Evolutionary conservation across 306 rosid genomes (phyloP).

Genomic region (Malus sieversii): DNA sequence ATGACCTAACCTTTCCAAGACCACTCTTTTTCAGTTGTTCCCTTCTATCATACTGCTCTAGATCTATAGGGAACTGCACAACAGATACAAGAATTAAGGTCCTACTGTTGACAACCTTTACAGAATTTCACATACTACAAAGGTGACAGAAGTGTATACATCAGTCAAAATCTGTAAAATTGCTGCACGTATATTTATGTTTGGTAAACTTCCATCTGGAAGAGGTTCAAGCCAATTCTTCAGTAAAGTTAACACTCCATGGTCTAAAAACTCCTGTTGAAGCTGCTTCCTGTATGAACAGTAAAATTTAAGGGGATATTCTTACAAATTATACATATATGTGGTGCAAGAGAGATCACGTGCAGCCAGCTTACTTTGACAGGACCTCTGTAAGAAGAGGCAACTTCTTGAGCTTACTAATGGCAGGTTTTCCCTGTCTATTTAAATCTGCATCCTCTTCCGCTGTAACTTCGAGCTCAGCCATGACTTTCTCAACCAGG

Average conservation of each 20-base stretch:
- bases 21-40: slow-evolving; percentile 96
- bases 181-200: slow-evolving; percentile 75
- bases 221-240: slow-evolving; percentile 98
- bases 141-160: slow-evolving; percentile 32
- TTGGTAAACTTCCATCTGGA: slow-evolving; percentile 93
- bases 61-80: slow-evolving; percentile 82
- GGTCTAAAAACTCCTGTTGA: slow-evolving; percentile 85
- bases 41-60: slow-evolving; percentile 84
- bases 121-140: slow-evolving; percentile 7
- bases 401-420: slow-evolving; percentile 81
- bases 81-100: slow-evolving; percentile 22
- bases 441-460: slow-evolving; percentile 93
- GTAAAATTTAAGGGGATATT: not conserved
- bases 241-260: slow-evolving; percentile 71
- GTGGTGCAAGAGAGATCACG: not conserved
- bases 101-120: not conserved
- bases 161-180: slow-evolving; percentile 80
- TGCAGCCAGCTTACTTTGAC: slow-evolving; percentile 56
- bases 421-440: slow-evolving; percentile 77
- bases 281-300: slow-evolving; percentile 68
- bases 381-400: slow-evolving; percentile 83
- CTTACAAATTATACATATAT: not conserved
- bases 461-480: slow-evolving; percentile 92
- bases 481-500: slow-evolving; percentile 93
- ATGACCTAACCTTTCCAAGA: slow-evolving; percentile 72